Base-by-base conservation (phyloP, 768 basidiomycete genomes). In the Psilocybe subaeruginosa region DNA sequence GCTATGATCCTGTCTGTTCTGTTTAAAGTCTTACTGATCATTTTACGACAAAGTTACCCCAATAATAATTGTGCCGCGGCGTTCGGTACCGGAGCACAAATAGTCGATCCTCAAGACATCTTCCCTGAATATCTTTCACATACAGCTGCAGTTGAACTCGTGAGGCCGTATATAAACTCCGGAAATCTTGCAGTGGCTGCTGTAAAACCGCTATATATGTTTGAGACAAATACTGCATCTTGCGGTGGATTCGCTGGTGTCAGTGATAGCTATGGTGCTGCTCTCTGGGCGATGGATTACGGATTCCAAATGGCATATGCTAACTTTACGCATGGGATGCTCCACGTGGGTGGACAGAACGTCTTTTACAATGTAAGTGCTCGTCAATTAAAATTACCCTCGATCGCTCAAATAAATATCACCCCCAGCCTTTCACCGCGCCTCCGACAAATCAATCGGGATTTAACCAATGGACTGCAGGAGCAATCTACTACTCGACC, bases 401-500 rank as follows among this genome's bases (percentile, higher is more conserved):
- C 59, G 12, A 11, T n/a, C 30, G n/a, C 3, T 35, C 12, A 27
- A 23, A 23, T 23, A 17, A 17, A 39, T 6, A 71, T 60, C 70
- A 11, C 16, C 77, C 62, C 81, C 82, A 65, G 78, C 88, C 73
- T 72, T 87, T 76, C 82, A 92, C 77, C 71, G 77, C 81, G 5
- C 80, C 83, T 4, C 82, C 83, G 1, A 80, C 79, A 1, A 89
- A 87, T 64, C 78, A 85, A 63, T 81, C 84, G 0, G 62, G 75
- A 0, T 85, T 78, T 72, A 82, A 82, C 61, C 77, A 89, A 72
- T 93, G 91, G 91, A 90, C 90, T 0, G 79, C 90, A 45, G 90
- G 90, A 2, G 82, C 89, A 0, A 74, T 89, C 47, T 92, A 90
- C 75, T 94, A 93, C 73, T 81, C 92, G 1, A 80, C 87, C 1